Conservation (phyloP, 495 filamentous ascomycete species). For the Trypethelium eluteriae region DNA sequence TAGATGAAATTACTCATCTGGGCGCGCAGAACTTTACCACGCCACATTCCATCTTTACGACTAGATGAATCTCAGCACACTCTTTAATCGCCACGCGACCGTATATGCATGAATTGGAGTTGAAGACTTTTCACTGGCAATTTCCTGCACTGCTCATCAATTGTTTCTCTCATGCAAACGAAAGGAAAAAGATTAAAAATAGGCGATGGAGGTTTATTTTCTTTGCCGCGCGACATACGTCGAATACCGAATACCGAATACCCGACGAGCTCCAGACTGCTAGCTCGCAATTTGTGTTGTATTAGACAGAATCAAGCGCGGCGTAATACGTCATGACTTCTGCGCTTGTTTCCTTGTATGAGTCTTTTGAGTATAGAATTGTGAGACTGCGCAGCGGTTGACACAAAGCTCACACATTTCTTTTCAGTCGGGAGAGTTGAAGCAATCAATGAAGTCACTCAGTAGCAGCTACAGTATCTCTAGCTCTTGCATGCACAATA, state of each 20-base stretch:
- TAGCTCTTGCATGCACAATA: too few species aligned
- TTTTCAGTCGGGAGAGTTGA: too few species aligned
- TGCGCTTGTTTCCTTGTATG: not conserved
- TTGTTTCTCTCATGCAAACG: not conserved
- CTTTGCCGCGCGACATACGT: not conserved
- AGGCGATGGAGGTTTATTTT: not conserved
- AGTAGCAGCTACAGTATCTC: too few species aligned
- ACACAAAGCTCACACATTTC: too few species aligned
- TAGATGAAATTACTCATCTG: constrained; percentile 30
- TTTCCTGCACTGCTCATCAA: not conserved
- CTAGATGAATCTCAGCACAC: too few species aligned
- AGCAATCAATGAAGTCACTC: too few species aligned
- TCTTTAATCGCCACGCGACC: not conserved
- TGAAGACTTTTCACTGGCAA: not conserved
- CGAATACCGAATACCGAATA: not conserved
- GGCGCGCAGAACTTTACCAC: too few species aligned
- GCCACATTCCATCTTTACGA: too few species aligned
- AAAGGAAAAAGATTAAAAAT: not conserved
- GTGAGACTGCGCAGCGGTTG: too few species aligned
- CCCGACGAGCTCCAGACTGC: not conserved
- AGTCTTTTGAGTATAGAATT: not conserved
- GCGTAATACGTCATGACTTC: not conserved
- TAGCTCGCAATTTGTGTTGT: not conserved
- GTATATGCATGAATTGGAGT: constrained; percentile 3
- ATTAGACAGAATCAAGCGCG: not conserved